phyloP scores from a whole-genome alignment of 2,329 filamentous ascomycete genomes.

The Cladosporium sp. region DNA sequence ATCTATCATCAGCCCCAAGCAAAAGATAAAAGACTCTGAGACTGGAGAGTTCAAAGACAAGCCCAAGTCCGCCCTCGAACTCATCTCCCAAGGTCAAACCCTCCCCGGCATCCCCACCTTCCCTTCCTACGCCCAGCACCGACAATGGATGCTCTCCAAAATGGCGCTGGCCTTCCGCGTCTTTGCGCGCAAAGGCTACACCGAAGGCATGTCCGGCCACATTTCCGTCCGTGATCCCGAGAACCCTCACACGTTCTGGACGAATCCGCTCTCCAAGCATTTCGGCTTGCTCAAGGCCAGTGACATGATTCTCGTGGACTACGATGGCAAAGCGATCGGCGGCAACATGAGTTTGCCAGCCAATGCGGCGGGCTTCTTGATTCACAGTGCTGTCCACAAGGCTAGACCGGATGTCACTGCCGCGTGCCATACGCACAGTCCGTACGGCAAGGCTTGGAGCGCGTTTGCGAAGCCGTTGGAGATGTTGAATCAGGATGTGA shows the following conservation, averaged over 20 bases:
- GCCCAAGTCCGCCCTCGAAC: slow-evolving; percentile 30
- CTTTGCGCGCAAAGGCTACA: slow-evolving; percentile 62
- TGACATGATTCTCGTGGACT: slow-evolving; percentile 65
- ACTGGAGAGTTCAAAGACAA: slow-evolving; percentile 15
- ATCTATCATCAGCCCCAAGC: slow-evolving; percentile 12
- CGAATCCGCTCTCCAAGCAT: slow-evolving; percentile 61
- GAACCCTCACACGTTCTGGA: slow-evolving; percentile 61
- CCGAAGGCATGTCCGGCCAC: slow-evolving; percentile 66
- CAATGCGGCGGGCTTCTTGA: slow-evolving; percentile 66
- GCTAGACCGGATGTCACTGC: slow-evolving; percentile 65
- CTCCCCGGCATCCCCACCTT: slow-evolving; percentile 56
- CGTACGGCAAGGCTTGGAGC: slow-evolving; percentile 64
- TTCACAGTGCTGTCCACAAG: slow-evolving; percentile 67
- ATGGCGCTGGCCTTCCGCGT: slow-evolving; percentile 66
- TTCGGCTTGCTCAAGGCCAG: slow-evolving; percentile 61
- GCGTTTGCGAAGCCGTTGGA: slow-evolving; percentile 61
- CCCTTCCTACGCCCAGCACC: slow-evolving; percentile 50
- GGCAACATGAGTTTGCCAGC: slow-evolving; percentile 58
- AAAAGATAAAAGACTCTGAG: neutral
- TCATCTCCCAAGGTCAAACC: slow-evolving; percentile 44
- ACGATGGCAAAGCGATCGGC: slow-evolving; percentile 59
- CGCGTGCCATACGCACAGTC: slow-evolving; percentile 66
- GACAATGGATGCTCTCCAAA: slow-evolving; percentile 60
- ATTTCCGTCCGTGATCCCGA: slow-evolving; percentile 66
- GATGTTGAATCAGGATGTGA: slow-evolving; percentile 67